Conservation (phyloP, 78 protist species). For the Dictyostelium firmibasis region DNA sequence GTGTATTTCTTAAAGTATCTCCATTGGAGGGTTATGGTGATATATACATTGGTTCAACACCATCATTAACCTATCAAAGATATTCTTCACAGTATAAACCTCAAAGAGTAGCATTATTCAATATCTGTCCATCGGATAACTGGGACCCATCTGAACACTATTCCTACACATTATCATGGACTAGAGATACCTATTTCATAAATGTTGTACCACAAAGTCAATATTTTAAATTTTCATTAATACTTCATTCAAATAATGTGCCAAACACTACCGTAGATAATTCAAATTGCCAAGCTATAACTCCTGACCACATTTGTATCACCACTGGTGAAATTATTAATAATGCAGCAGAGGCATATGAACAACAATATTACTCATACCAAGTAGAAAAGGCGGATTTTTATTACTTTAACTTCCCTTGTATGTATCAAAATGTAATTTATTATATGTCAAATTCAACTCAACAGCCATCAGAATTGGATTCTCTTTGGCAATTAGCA, state of each 20-base stretch:
- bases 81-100: neutral
- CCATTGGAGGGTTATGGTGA: neutral
- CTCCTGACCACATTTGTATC: constrained; percentile 8
- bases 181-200: constrained; percentile 51
- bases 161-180: neutral
- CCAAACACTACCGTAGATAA: neutral
- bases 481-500: neutral
- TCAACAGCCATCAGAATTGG: neutral
- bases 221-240: neutral
- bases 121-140: constrained; percentile 60
- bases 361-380: neutral
- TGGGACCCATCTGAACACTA: neutral
- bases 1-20: neutral
- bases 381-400: neutral
- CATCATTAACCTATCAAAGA: neutral
- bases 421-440: neutral
- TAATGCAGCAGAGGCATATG: neutral
- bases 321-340: neutral
- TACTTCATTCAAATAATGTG: neutral
- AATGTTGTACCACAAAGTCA: neutral
- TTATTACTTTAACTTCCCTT: neutral
- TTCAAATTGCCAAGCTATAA: neutral
- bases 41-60: neutral
- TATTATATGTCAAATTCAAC: neutral
- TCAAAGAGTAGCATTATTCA: neutral